A percentile compares a stretch with the other conserved stretches of the same genome.
phyloP scores from a whole-genome alignment of 331 rosid species.

The Saraca asoca region DNA sequence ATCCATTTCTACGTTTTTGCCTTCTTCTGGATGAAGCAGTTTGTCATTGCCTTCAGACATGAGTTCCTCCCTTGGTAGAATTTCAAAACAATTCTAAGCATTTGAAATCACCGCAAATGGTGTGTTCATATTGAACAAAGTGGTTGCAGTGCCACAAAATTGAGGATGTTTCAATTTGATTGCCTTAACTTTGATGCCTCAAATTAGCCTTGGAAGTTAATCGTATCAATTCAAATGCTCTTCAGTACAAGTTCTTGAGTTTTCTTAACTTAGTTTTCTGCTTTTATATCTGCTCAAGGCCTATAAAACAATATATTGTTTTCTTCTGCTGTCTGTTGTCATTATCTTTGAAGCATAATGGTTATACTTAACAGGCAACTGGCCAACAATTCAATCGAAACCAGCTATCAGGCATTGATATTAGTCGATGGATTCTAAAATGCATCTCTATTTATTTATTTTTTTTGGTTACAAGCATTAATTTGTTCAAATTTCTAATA shows the following conservation, averaged over 20 bases:
- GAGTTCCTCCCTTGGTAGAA: conserved; percentile 7
- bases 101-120: conserved; percentile 24
- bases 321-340: conserved; percentile 26
- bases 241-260: conserved; percentile 5
- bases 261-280: conserved; percentile 25
- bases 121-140: conserved; percentile 16
- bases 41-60: conserved; percentile 24
- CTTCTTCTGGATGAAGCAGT: conserved; percentile 19
- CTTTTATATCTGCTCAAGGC: conserved; percentile 21
- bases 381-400: too few relatives aligned
- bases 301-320: conserved; percentile 20
- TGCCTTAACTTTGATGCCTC: conserved; percentile 24
- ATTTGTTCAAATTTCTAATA: conserved; percentile 35
- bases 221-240: conserved; percentile 31
- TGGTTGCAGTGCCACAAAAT: conserved; percentile 13
- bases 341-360: background rate
- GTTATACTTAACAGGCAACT: too few relatives aligned
- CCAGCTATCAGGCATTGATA: background rate
- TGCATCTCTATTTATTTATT: conserved; percentile 10
- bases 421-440: conserved; percentile 28
- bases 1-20: conserved; percentile 28
- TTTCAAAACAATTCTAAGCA: conserved; percentile 28
- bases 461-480: background rate
- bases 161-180: background rate
- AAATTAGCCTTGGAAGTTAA: conserved; percentile 10